Conservation (phyloP, 2,329 filamentous ascomycete genomes). For the Meredithiella fracta region DNA sequence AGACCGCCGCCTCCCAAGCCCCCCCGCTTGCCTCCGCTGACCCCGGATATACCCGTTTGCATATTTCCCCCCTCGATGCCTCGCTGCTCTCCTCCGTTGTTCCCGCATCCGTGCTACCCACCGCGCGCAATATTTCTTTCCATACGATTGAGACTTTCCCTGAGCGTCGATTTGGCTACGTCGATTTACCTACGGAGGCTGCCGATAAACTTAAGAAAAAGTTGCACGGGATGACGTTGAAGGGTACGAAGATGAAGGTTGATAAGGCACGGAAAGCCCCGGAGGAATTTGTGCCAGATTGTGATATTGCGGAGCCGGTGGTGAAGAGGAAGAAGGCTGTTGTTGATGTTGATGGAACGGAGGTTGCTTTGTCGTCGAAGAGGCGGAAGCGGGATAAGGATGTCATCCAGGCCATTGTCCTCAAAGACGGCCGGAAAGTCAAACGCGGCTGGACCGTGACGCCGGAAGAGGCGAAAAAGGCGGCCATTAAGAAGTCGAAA, state of each 20-base stretch:
- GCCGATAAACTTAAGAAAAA: constrained; percentile 87
- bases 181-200: constrained; percentile 65
- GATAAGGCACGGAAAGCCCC: constrained; percentile 53
- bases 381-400: constrained; percentile 37
- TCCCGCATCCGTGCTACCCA: constrained; percentile 45
- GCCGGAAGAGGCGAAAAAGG: constrained; percentile 30
- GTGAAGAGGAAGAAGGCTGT: constrained; percentile 28
- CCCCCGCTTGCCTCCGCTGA: constrained; percentile 6
- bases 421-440: constrained; percentile 59
- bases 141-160: constrained; percentile 76
- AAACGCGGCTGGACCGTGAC: constrained; percentile 81
- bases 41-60: constrained; percentile 31
- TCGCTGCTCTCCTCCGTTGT: constrained; percentile 58
- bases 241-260: constrained; percentile 69
- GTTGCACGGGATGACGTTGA: constrained; percentile 71
- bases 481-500: constrained; percentile 31
- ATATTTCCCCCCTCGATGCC: constrained; percentile 74
- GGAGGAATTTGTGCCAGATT: constrained; percentile 24
- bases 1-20: constrained; percentile 1
- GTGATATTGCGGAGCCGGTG: constrained; percentile 20
- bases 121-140: constrained; percentile 70
- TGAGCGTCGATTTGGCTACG: constrained; percentile 76
- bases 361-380: constrained; percentile 19
- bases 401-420: constrained; percentile 47
- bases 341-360: constrained; percentile 19